Evolutionary conservation across 2,329 filamentous ascomycete species (phyloP), one percentile per base, ranked within the genome.

Genomic region (Fusarium xylarioides): DNA sequence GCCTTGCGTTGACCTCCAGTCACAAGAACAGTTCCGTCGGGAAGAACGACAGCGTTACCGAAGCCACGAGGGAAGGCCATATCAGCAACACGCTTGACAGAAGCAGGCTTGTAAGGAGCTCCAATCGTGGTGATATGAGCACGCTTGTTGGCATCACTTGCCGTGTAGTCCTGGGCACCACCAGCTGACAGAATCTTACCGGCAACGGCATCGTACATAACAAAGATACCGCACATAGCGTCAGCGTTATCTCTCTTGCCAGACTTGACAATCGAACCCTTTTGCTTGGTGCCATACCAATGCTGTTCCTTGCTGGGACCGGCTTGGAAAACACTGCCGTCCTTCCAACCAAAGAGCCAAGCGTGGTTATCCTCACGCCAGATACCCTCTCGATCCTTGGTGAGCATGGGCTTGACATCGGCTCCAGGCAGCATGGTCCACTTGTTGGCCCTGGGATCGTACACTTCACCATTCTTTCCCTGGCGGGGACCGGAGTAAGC

Each of bases 391-490:
- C 83, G 83, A 21, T 77, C 21, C 4, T 81, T 85, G 40, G 88
- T 91, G 32, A 89, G 79, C 80, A 89, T 88, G 1, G 84, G 84
- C 26, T 81, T 81, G 9, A 86, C 85, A 15, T 81, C 79, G 19
- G 83, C 83, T 30, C 83, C 83, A 3, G 80, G 73, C 1, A 89
- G 77, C 26, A 80, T 71, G 0, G 80, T 84, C 88, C 88, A 91
- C 6, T 78, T 77, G 38, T 87, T 83, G 7, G 80, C 74, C 4
- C 66, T 76, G 1, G 85, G 83, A 63, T 87, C 79, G 75, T 85
- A 90, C 23, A 89, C 78, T 73, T 91, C 89, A 47, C 87, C 89
- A 65, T 89, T 85, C 81, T 90, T 91, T 35, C 82, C 82, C 37
- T 85, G 82, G 8, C 74, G 63, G 0, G 81, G 84, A 35, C 88